These are phyloP conservation scores for Telfairia occidentalis DNA, from an alignment of 331 rosid species.

Conservation along the genomic window DNA sequence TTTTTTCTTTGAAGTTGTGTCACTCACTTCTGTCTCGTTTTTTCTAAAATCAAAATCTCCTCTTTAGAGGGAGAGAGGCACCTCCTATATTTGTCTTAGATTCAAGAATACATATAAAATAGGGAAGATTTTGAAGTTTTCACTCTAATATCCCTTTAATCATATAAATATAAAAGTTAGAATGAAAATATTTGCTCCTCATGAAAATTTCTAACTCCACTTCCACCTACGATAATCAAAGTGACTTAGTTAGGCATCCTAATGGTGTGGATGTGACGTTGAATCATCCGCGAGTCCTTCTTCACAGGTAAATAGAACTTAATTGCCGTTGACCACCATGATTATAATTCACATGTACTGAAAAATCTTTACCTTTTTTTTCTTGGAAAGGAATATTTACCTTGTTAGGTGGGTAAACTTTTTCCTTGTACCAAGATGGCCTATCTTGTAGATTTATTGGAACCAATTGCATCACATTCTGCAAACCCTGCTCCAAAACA, in stretches of 20 bases:
- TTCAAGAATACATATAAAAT: neutral
- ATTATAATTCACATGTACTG: neutral
- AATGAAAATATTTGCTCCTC: neutral
- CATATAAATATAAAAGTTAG: neutral
- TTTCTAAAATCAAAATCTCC: neutral
- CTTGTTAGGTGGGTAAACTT: constrained; percentile 66
- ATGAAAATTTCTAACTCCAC: neutral
- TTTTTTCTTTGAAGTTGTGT: neutral
- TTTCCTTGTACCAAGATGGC: constrained; percentile 82
- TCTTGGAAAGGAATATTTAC: too few relatives aligned
- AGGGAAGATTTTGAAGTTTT: neutral
- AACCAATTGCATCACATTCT: constrained; percentile 50
- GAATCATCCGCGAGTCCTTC: neutral
- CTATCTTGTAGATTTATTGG: constrained; percentile 66
- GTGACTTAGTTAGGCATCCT: neutral
- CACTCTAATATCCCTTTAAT: neutral
- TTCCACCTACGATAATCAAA: neutral
- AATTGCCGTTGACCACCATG: neutral
- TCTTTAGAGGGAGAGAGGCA: neutral
- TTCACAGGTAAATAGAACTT: neutral
- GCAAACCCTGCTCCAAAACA: constrained; percentile 45
- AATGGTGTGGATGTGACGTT: neutral
- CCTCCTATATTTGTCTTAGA: neutral
- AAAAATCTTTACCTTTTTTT: constrained; percentile 43
- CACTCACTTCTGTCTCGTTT: neutral